Percentiles rank a stretch among this genome's conserved stretches.
Evolutionary conservation across 805 yeast species (phyloP).

Genomic region (Cyberlindnera maclurae): DNA sequence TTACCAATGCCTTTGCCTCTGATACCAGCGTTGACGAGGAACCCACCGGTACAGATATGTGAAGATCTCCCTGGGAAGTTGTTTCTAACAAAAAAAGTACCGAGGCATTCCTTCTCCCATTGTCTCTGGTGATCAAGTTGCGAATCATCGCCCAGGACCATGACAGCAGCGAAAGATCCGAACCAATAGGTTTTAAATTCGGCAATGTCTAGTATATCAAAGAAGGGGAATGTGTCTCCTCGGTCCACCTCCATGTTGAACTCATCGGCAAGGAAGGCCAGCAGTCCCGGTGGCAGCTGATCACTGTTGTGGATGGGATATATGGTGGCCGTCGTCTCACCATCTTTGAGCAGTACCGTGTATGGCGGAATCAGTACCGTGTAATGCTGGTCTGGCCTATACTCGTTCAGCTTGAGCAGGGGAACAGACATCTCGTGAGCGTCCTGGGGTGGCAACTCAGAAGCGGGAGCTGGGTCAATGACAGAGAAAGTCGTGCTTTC

Average conservation of each 20-base stretch:
- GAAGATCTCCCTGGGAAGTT: slow-evolving; percentile 90
- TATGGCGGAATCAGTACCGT: slow-evolving; percentile 41
- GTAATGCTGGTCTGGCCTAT: slow-evolving; percentile 19
- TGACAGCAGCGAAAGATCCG: slow-evolving; percentile 70
- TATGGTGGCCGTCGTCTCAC: slow-evolving; percentile 88
- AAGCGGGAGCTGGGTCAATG: no score
- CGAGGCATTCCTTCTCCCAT: slow-evolving; percentile 92
- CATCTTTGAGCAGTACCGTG: slow-evolving; percentile 76
- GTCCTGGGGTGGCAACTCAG: no score
- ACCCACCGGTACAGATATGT: slow-evolving; percentile 86
- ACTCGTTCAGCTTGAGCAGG: slow-evolving; percentile 10
- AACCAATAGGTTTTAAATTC: slow-evolving; percentile 87
- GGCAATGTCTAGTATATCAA: slow-evolving; percentile 69
- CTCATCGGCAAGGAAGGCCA: slow-evolving; percentile 83
- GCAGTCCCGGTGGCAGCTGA: slow-evolving; percentile 68
- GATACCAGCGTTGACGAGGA: slow-evolving; percentile 87
- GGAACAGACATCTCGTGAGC: slow-evolving; percentile 10
- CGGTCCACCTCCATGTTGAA: slow-evolving; percentile 86
- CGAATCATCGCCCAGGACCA: slow-evolving; percentile 71
- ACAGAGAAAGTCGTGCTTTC: no score
- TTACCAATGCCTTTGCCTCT: slow-evolving; percentile 89
- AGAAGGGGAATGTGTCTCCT: slow-evolving; percentile 83
- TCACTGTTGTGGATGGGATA: slow-evolving; percentile 69
- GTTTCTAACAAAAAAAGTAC: slow-evolving; percentile 78
- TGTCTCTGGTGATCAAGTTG: slow-evolving; percentile 46